Percentiles rank a stretch among this genome's conserved stretches.
Conservation (phyloP, 768 basidiomycete genomes). For the Melanogaster broomeanus region DNA sequence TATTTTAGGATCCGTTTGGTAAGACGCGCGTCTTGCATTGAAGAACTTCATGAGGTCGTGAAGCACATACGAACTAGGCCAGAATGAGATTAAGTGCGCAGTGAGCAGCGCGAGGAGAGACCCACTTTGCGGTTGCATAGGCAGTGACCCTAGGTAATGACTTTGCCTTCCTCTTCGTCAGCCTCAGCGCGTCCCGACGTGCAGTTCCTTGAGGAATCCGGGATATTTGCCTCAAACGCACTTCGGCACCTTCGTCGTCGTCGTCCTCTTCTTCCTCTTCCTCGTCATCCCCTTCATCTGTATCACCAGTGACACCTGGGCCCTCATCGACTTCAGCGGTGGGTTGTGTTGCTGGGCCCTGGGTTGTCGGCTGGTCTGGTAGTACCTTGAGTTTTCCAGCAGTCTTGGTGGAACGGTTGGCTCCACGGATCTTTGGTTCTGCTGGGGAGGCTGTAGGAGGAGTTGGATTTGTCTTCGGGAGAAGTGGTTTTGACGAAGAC, state of each 20-base stretch:
- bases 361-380: slow-evolving; percentile 76
- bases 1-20: slow-evolving; percentile 82
- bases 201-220: slow-evolving; percentile 95
- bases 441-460: slow-evolving; percentile 7
- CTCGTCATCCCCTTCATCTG: slow-evolving; percentile 71
- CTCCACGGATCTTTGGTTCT: slow-evolving; percentile 65
- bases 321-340: slow-evolving; percentile 41
- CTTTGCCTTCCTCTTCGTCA: slow-evolving; percentile 96
- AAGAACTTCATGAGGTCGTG: slow-evolving; percentile 88
- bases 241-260: slow-evolving; percentile 60
- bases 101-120: neutral
- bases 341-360: slow-evolving; percentile 30
- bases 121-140: slow-evolving; percentile 89
- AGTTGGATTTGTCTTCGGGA: slow-evolving; percentile 31
- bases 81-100: neutral
- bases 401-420: slow-evolving; percentile 78
- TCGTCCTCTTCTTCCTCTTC: slow-evolving; percentile 59
- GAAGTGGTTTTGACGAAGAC: slow-evolving; percentile 32
- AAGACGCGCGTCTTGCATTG: slow-evolving; percentile 76
- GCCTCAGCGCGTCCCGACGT: slow-evolving; percentile 80
- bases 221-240: slow-evolving; percentile 67
- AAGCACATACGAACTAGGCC: slow-evolving; percentile 81
- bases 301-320: slow-evolving; percentile 53
- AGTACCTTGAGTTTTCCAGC: slow-evolving; percentile 87
- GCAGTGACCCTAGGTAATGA: slow-evolving; percentile 92